Percentiles rank a stretch among this genome's conserved stretches.
Evolutionary conservation across 1,284 basidiomycete species (phyloP).

Genomic region (Prillingera fragicola): DNA sequence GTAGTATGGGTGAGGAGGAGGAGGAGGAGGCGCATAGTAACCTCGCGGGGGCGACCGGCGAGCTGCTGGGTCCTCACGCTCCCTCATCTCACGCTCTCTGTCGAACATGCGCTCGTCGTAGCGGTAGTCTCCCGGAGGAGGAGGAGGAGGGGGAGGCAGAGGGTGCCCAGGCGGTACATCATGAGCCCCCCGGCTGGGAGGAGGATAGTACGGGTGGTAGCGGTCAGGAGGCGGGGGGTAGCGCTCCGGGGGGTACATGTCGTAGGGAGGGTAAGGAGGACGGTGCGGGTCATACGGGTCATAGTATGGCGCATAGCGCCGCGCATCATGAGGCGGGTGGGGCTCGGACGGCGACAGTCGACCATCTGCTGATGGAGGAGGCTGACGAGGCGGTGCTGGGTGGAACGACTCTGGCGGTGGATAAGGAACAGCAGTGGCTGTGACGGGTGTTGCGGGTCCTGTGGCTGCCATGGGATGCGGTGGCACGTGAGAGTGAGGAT

Average conservation of each 20-base stretch:
- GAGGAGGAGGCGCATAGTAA: conserved; percentile 5
- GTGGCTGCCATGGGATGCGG: conserved; percentile 10
- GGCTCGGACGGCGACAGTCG: background rate
- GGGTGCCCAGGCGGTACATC: conserved; percentile 6
- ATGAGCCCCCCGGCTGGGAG: too few relatives aligned
- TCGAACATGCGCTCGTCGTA: conserved; percentile 16
- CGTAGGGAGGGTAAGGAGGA: conserved; percentile 12
- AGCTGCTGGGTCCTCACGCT: background rate
- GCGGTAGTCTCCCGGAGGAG: conserved; percentile 7
- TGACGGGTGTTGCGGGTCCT: conserved; percentile 15
- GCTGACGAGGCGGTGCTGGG: conserved; percentile 7
- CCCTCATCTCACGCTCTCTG: conserved; percentile 8
- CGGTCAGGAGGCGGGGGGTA: conserved; percentile 10
- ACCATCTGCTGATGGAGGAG: conserved; percentile 4
- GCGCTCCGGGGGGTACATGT: conserved; percentile 10
- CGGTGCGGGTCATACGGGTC: conserved; percentile 14
- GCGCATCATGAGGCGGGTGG: conserved; percentile 4
- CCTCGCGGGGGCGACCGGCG: conserved; percentile 1
- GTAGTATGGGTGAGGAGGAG: conserved; percentile 9
- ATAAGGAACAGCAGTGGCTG: conserved; percentile 13
- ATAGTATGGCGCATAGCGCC: conserved; percentile 13
- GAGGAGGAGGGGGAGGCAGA: background rate
- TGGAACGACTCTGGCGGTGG: conserved; percentile 14
- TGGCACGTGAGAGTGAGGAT: conserved; percentile 12
- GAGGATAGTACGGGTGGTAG: conserved; percentile 1